These are phyloP conservation scores for Penicillium longicatenatum DNA, from an alignment of 495 filamentous ascomycete genomes.

Conservation along the genomic window DNA sequence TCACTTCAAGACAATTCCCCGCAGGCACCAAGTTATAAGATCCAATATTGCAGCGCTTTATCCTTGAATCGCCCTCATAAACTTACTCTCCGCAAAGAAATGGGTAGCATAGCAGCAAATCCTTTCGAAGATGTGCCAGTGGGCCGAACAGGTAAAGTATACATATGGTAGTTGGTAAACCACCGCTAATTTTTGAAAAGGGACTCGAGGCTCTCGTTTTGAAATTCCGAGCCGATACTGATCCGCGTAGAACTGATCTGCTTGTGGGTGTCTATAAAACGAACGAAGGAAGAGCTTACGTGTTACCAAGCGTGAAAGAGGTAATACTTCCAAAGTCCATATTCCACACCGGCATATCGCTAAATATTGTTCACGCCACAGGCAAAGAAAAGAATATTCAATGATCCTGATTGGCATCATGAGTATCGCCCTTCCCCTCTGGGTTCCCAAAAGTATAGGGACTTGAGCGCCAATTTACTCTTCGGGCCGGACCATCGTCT, in stretches of 20 bases:
- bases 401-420: slow-evolving; percentile 21
- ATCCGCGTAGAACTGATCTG: slow-evolving; percentile 16
- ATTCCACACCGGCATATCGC: background rate
- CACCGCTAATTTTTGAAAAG: background rate
- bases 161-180: background rate
- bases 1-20: slow-evolving; percentile 7
- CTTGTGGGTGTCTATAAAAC: slow-evolving; percentile 21
- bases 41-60: background rate
- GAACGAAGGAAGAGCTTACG: slow-evolving; percentile 18
- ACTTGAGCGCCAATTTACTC: slow-evolving; percentile 13
- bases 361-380: background rate
- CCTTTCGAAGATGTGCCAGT: slow-evolving; percentile 14
- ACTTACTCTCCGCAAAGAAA: background rate
- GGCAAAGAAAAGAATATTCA: slow-evolving; percentile 20
- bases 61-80: background rate
- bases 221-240: slow-evolving; percentile 13
- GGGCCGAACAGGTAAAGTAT: slow-evolving; percentile 8
- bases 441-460: slow-evolving; percentile 14
- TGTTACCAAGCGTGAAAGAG: slow-evolving; percentile 16
- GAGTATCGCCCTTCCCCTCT: slow-evolving; percentile 18
- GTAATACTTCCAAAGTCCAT: background rate
- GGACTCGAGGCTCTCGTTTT: slow-evolving; percentile 3
- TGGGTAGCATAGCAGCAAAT: slow-evolving; percentile 16
- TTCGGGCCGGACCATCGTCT: slow-evolving; percentile 20
- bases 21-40: background rate